Base-by-base conservation (phyloP, 257 asterid species). In the Fraxinus excelsior region DNA sequence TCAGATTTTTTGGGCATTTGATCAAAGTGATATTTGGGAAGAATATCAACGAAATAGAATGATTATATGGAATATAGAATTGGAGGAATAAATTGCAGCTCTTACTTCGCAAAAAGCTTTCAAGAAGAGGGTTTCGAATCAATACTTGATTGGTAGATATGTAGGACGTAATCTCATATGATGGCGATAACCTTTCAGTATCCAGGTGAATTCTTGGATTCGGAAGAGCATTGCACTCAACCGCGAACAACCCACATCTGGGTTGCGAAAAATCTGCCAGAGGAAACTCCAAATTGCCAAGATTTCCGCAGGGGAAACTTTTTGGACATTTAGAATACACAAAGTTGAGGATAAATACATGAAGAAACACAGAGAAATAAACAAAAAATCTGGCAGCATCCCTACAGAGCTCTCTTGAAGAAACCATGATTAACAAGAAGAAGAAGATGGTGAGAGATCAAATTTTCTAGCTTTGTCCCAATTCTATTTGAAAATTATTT, bases 161-260 rank as follows among this genome's bases (percentile, higher is more conserved):
- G 0, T n/a, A 28, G 2, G 1, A 1, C 19, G n/a, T 1, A 64
- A 82, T 38, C 0, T 16, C 2, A 53, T 66, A 82, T 80, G 70
- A 67, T 13, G 5, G 12, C 35, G 44, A 72, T 5, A 5, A 32
- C 0, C 80, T 67, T 1, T 37, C 71, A 26, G 44, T 14, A 26
- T 37, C 62, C 3, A 88, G 34, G 72, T 76, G 74, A 26, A 90
- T 21, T 5, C 0, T 56, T 40, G 87, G 91, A 44, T 10, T 0
- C 29, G 35, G 37, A 1, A 31, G 4, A 21, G n/a, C n/a, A n/a
- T 68, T 5, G 28, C 78, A 53, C 7, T 74, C 26, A 44, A 87
- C 71, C 40, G 42, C 11, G 79, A 80, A 78, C 51, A 87, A 58
- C 7, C 94, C 92, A 25, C 92, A 91, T 0, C 51, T 66, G 0